These are phyloP conservation scores for Ilex paraguariensis DNA, from an alignment of 305 asterid genomes.

Conservation along the genomic window DNA sequence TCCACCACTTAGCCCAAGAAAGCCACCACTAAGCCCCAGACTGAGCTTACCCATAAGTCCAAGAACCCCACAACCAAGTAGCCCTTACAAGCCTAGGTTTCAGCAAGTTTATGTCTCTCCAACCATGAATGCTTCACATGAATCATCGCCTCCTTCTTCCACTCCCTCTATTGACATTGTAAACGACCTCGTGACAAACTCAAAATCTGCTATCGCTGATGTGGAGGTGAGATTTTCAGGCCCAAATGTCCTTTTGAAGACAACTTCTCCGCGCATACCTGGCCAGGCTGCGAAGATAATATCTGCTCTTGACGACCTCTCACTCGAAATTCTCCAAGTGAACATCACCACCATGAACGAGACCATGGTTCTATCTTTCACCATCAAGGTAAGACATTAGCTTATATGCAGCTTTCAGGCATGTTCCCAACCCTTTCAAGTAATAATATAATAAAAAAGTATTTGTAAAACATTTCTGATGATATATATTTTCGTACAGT, in stretches of 20 bases:
- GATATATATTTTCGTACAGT: too few relatives aligned
- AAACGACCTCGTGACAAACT: conserved; percentile 74
- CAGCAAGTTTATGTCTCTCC: conserved; percentile 23
- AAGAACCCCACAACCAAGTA: conserved; percentile 66
- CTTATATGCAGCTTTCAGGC: background rate
- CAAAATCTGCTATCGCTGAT: conserved; percentile 66
- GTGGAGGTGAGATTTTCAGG: conserved; percentile 85
- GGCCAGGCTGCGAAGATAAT: conserved; percentile 69
- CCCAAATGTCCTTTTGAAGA: conserved; percentile 58
- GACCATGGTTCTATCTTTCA: conserved; percentile 66
- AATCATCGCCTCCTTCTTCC: conserved; percentile 57
- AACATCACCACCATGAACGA: conserved; percentile 60
- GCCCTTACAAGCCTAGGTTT: conserved; percentile 59
- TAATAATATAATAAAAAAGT: too few relatives aligned
- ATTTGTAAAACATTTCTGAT: too few relatives aligned
- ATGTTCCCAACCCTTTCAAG: too few relatives aligned
- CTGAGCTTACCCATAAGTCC: conserved; percentile 66
- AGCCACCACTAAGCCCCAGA: conserved; percentile 71
- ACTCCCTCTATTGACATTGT: conserved; percentile 37
- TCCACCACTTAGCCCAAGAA: conserved; percentile 52
- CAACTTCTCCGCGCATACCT: conserved; percentile 55
- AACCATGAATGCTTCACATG: conserved; percentile 28
- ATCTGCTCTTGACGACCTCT: conserved; percentile 57
- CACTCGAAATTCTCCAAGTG: conserved; percentile 72
- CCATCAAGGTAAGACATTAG: conserved; percentile 61